phyloP scores from a whole-genome alignment of 208 protist species.

The Leishmania major region DNA sequence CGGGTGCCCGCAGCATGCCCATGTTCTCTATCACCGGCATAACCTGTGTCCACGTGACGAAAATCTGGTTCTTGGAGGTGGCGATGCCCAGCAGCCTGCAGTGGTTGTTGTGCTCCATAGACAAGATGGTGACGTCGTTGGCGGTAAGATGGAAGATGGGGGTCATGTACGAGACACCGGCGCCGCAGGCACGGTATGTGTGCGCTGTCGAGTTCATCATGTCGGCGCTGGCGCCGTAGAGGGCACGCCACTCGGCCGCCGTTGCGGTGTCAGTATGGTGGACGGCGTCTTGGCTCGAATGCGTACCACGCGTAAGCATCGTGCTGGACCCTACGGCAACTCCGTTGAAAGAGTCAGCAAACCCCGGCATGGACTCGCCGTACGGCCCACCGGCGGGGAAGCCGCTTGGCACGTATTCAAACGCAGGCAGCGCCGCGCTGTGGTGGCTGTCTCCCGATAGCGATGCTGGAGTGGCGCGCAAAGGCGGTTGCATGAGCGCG shows the following conservation, averaged over 20 bases:
- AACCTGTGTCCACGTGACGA: slow-evolving; percentile 67
- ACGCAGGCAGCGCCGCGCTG: neutral
- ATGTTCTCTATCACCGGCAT: slow-evolving; percentile 62
- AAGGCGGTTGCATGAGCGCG: neutral
- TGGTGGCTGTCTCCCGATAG: neutral
- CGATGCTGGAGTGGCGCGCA: neutral
- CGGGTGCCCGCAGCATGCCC: slow-evolving; percentile 7
- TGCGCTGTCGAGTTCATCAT: slow-evolving; percentile 26
- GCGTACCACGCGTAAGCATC: neutral
- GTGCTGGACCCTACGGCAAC: neutral
- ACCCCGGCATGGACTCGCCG: neutral
- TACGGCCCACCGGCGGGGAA: slow-evolving; percentile 12
- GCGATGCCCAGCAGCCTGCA: slow-evolving; percentile 77
- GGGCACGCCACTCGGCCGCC: slow-evolving; percentile 28
- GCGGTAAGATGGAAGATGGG: slow-evolving; percentile 83
- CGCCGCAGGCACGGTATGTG: slow-evolving; percentile 16
- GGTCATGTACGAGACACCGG: slow-evolving; percentile 57
- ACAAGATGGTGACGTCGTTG: slow-evolving; percentile 67
- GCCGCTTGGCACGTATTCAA: slow-evolving; percentile 28
- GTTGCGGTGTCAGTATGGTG: slow-evolving; percentile 15
- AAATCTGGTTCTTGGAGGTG: slow-evolving; percentile 75
- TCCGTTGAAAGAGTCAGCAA: neutral
- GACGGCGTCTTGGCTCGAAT: neutral
- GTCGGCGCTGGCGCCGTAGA: slow-evolving; percentile 25
- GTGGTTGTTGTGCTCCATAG: slow-evolving; percentile 91